A percentile compares a stretch with the other conserved stretches of the same genome.
These are phyloP conservation scores for Thelephora aurantiotincta DNA, from an alignment of 768 basidiomycete species.

Conservation along the genomic window DNA sequence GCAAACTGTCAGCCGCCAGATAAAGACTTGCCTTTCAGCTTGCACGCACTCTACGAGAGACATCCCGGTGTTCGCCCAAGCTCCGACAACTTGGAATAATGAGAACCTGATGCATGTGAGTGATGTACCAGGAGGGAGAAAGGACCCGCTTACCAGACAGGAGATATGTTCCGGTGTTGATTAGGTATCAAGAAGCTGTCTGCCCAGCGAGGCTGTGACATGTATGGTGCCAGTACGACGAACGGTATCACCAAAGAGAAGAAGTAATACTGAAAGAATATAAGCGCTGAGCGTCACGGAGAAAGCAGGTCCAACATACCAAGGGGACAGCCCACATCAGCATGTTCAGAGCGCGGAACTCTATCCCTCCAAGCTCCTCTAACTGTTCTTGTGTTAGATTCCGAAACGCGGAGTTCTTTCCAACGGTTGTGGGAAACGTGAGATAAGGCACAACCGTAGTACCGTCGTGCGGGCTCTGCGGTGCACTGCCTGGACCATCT, in stretches of 20 bases:
- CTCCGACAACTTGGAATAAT: conserved; percentile 14
- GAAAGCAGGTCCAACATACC: conserved; percentile 28
- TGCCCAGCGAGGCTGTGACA: conserved; percentile 23
- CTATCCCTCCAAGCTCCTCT: conserved; percentile 85
- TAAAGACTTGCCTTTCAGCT: too few species aligned
- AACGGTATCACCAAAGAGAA: conserved; percentile 27
- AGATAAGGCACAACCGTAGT: conserved; percentile 57
- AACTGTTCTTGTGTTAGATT: conserved; percentile 61
- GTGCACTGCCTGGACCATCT: conserved; percentile 4
- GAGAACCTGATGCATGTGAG: conserved; percentile 43
- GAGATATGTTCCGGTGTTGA: conserved; percentile 25
- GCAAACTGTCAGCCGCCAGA: too few species aligned
- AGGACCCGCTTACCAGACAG: conserved; percentile 22
- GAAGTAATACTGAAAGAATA: conserved; percentile 28
- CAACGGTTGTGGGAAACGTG: conserved; percentile 63
- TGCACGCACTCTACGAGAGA: conserved; percentile 52
- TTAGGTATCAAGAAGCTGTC: conserved; percentile 20
- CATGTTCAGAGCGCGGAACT: conserved; percentile 72
- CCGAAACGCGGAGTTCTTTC: conserved; percentile 57
- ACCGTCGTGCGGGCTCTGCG: conserved; percentile 18
- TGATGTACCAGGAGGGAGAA: not conserved
- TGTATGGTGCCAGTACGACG: conserved; percentile 32
- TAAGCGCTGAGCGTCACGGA: not conserved
- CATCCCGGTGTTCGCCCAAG: conserved; percentile 53
- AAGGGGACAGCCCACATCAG: conserved; percentile 63